Base-by-base conservation (phyloP, 208 protist species). In the Leishmania arabica region DNA sequence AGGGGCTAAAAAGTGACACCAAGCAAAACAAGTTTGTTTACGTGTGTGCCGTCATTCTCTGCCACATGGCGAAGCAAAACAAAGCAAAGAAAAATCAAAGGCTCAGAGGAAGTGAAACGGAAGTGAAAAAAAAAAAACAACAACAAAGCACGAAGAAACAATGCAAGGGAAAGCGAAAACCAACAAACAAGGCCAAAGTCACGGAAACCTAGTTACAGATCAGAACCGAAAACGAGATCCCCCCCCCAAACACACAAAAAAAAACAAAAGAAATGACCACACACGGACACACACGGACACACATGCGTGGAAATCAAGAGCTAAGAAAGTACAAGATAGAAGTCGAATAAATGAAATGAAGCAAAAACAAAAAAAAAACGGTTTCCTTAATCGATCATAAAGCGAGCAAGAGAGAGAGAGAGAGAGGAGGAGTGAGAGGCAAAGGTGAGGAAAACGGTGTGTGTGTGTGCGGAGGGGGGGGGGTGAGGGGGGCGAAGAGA, bases 371-470 rank as follows among this genome's bases (percentile, higher is more conserved):
- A 34, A 5, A 64, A 7, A 17, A 64, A 24, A 64, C 0, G 58
- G 3, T 27, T 37, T 15, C 31, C n/a, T 66, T 66, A 66, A 66
- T 24, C 62, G 62, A 66, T 66, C 62, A 62, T 24, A 31, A 56
- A 70, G 62, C 45, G 9, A 47, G 45, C 13, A 9, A 34, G 37
- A 34, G 34, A 34, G 34, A 34, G 34, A 34, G 34, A 34, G 34
- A 34, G 34, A 34, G 34, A 51, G 53, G 19, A 0, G 0, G 34
- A 34, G 34, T 1, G 34, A 34, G 34, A 51, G 53, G 19, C 19
- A 75, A 69, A 83, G 78, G 75, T 70, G 73, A 73, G 71, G 5
- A 34, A 45, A 73, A 37, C 34, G 34, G 34, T 34, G 34, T n/a
- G n/a, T n/a, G n/a, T n/a, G 8, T 9, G 9, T 0, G 8, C 2